Conservation (phyloP, 2,329 filamentous ascomycete genomes). For the Trichoderma pleuroti region DNA sequence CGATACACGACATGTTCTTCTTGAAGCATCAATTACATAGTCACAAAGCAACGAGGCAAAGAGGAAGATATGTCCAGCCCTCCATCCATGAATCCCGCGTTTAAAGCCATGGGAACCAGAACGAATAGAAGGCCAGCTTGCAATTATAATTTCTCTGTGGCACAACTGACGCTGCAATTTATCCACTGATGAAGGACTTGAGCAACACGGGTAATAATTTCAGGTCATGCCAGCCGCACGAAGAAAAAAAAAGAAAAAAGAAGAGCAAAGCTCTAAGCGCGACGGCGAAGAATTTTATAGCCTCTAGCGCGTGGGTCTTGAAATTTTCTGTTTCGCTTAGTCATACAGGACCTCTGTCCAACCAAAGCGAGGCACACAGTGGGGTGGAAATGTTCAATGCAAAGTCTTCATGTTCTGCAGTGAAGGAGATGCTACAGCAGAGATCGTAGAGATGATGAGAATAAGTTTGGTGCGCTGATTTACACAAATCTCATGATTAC, state of each 20-base stretch:
- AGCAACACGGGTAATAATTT: constrained; percentile 75
- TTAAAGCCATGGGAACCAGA: constrained; percentile 31
- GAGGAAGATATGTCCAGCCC: constrained; percentile 41
- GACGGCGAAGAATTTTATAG: constrained; percentile 31
- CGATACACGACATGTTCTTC: neutral
- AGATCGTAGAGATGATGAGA: too few species aligned
- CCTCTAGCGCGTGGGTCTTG: neutral
- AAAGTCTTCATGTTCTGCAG: neutral
- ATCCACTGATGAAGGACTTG: constrained; percentile 58
- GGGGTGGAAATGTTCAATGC: neutral
- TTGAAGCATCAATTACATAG: neutral
- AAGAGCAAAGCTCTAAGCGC: constrained; percentile 26
- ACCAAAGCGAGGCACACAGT: neutral
- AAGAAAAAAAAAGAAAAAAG: constrained; percentile 56
- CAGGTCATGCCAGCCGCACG: constrained; percentile 75
- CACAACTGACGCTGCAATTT: constrained; percentile 69
- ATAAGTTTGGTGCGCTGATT: too few species aligned
- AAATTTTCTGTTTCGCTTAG: constrained; percentile 22
- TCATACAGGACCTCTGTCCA: constrained; percentile 10
- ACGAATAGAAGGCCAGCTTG: constrained; percentile 56
- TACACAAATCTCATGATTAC: too few species aligned
- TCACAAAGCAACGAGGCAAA: neutral
- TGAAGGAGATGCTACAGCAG: too few species aligned
- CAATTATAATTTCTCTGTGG: constrained; percentile 78
- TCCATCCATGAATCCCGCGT: constrained; percentile 33